phyloP scores from a whole-genome alignment of 192 early-diverging fungal genomes.

The Coemansia sp. region DNA sequence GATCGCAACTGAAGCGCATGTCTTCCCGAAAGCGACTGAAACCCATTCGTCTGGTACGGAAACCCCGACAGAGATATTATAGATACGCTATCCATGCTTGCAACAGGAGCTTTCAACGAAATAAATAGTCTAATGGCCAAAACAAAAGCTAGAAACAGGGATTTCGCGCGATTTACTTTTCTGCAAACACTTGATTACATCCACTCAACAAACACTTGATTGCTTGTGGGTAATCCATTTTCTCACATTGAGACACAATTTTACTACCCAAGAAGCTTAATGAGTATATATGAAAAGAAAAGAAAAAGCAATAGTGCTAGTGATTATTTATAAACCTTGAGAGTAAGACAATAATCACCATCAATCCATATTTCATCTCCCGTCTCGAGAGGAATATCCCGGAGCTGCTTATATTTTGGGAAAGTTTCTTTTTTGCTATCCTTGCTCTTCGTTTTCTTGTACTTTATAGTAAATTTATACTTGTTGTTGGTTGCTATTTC shows the following conservation, averaged over 20 bases:
- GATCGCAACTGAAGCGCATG: conserved; percentile 27
- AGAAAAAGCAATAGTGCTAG: no score
- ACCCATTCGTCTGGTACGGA: conserved; percentile 13
- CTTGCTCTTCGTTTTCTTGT: neutral
- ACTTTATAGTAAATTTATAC: neutral
- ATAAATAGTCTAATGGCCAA: conserved; percentile 1
- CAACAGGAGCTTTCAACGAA: neutral
- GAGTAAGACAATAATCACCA: neutral
- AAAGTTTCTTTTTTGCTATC: neutral
- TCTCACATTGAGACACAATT: no score
- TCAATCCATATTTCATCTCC: neutral
- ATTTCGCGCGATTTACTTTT: neutral
- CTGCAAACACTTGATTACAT: neutral
- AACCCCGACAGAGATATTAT: conserved; percentile 2
- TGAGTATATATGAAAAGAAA: neutral
- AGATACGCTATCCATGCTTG: neutral
- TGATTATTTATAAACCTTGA: neutral
- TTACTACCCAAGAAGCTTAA: no score
- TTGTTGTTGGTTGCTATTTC: neutral
- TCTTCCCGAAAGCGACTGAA: conserved; percentile 34
- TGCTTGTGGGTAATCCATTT: neutral
- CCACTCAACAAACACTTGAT: neutral
- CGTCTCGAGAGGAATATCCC: neutral
- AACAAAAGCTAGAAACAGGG: no score
- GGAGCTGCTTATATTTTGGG: neutral